Conservation (phyloP, 352 stramenopile genomes). For the Phytophthora quininea region DNA sequence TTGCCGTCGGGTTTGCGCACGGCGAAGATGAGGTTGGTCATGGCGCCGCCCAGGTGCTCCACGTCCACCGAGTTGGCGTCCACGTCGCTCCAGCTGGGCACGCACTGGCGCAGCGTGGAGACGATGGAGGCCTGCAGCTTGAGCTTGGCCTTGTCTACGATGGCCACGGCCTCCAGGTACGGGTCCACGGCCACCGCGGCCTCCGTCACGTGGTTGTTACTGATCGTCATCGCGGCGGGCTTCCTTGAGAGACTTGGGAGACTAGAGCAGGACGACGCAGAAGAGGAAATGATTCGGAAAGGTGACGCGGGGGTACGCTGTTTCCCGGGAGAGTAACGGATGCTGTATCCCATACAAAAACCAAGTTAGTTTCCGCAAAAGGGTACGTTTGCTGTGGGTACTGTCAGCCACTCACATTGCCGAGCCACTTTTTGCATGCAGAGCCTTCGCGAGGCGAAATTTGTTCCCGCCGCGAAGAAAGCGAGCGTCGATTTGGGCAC, state of each 20-base stretch:
- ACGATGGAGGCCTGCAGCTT: constrained; percentile 77
- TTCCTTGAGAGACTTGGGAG: too few relatives aligned
- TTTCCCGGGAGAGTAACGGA: background rate
- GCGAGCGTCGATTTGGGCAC: background rate
- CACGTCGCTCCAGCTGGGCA: constrained; percentile 63
- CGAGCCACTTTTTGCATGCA: constrained; percentile 13
- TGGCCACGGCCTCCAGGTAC: constrained; percentile 52
- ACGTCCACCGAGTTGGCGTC: constrained; percentile 64
- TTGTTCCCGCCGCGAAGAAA: constrained; percentile 21
- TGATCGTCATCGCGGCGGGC: constrained; percentile 9
- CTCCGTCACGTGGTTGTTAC: constrained; percentile 15
- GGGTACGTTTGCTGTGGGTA: constrained; percentile 11
- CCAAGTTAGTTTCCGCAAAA: background rate
- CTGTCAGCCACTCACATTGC: background rate
- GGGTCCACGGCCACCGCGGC: constrained; percentile 51
- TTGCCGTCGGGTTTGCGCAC: constrained; percentile 72
- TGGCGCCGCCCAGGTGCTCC: constrained; percentile 73
- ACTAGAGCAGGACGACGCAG: constrained; percentile 28
- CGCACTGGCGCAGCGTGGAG: constrained; percentile 54
- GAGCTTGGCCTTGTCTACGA: constrained; percentile 71
- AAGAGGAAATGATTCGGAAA: constrained; percentile 28
- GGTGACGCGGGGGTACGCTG: background rate
- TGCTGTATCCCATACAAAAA: background rate
- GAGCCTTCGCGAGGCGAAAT: constrained; percentile 29
- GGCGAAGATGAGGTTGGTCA: constrained; percentile 89